These are phyloP conservation scores for Lasiodiplodia sp. DNA, from an alignment of 2,329 filamentous ascomycete species.

Conservation along the genomic window DNA sequence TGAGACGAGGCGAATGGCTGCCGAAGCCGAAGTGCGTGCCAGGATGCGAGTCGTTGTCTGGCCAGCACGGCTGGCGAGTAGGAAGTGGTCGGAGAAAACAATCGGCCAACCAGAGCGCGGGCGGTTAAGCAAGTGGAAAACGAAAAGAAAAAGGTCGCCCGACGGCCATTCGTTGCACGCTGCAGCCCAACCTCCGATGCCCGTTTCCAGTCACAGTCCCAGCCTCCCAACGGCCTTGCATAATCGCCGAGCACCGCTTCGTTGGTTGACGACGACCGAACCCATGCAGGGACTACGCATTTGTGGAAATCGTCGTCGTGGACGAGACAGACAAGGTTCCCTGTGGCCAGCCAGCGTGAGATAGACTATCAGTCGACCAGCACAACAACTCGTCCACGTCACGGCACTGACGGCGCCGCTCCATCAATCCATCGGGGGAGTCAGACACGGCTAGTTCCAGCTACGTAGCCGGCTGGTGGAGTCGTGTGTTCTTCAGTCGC, in stretches of 20 bases:
- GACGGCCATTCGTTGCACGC: background rate
- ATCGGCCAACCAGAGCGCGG: background rate
- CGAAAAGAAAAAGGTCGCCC: too few species aligned
- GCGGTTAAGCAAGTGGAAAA: too few species aligned
- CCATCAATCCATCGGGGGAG: background rate
- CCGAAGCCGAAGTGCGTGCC: background rate
- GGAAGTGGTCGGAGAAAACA: constrained; percentile 2
- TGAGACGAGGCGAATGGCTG: background rate
- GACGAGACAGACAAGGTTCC: background rate
- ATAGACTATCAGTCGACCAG: background rate
- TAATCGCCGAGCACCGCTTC: constrained; percentile 8
- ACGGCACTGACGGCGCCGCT: background rate
- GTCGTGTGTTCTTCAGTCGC: background rate
- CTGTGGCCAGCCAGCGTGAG: background rate
- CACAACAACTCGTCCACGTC: constrained; percentile 10
- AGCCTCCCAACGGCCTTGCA: constrained; percentile 16
- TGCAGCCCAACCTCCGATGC: constrained; percentile 5
- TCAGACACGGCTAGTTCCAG: background rate
- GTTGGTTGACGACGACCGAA: background rate
- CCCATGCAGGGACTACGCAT: constrained; percentile 16
- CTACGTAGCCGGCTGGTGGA: background rate
- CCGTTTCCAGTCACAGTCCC: background rate
- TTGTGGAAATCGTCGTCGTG: background rate
- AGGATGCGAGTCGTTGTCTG: constrained; percentile 8
- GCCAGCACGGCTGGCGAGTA: background rate